Base-by-base conservation (phyloP, 306 rosid genomes). In the Vigna angularis region DNA sequence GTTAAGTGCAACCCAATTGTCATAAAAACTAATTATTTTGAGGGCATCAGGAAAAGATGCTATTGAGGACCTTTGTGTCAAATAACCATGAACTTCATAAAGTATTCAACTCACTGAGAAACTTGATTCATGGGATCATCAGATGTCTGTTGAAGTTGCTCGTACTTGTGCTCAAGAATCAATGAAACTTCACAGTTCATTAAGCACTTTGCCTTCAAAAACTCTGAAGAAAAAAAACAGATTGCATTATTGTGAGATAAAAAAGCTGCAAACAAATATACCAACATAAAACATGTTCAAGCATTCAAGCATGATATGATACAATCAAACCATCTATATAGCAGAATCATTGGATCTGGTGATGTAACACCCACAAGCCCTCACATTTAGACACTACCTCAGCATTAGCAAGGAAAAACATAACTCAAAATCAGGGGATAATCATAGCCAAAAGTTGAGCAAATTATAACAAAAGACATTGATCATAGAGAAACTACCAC, bases 161-260 rank as follows among this genome's bases (percentile, higher is more conserved):
- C 98, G 77, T 87, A 95, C 80, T 95, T 95, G 80, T 88, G 98
- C 66, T 95, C 98, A 53, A 95, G 98, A 84, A 95, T 95, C 89
- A 95, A 86, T 3, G 97, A 57, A 79, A 95, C 98, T 73, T 95
- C 98, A 73, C 97, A 95, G 83, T 95, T 95, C 98, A 92, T 95
- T 75, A 92, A 86, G 64, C 98, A 95, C 84, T 95, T 95, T 16
- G 98, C 98, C 85, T 95, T 95, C 86, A 95, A 81, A 82, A 95
- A 95, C 84, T 95, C 98, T 94, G 83, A 9, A 6, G 9, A 16
- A 34, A 45, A 20, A 57, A 56, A 34, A 22, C 6, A 9, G 16
- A 73, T 24, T 32, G n/a, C 24, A n/a, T 62, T 45, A 74, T 74
- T 30, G 58, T 49, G 51, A 79, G 82, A 83, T 38, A 10, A 62